Conservation (phyloP, 176 grass and related monocot genomes). For the Pontederia paniculata region DNA sequence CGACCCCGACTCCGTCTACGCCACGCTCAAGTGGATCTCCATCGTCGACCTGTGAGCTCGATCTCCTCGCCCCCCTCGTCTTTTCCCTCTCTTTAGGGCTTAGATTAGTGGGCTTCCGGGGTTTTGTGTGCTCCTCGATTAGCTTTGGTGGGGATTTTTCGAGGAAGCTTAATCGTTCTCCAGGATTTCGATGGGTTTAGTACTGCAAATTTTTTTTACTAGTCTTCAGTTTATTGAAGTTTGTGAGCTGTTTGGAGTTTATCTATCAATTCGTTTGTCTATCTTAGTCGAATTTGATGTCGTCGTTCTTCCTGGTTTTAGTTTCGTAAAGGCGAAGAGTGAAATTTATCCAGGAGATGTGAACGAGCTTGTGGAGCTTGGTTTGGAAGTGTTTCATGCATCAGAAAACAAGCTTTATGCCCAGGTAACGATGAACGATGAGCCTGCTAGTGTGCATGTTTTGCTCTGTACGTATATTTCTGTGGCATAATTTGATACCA, state of each 20-base stretch:
- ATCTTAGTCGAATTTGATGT: conserved; percentile 17
- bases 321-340: conserved; percentile 92
- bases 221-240: too few relatives aligned
- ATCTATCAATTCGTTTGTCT: conserved; percentile 5
- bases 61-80: neutral
- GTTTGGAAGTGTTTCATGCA: conserved; percentile 75
- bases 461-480: neutral
- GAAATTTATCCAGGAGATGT: conserved; percentile 60
- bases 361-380: conserved; percentile 59
- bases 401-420: conserved; percentile 77
- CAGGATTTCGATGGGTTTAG: too few relatives aligned
- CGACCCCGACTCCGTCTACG: conserved; percentile 60
- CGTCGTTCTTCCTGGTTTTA: conserved; percentile 15
- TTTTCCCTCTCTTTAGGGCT: neutral
- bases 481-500: conserved; percentile 1
- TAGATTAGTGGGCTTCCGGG: neutral
- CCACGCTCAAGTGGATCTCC: conserved; percentile 97
- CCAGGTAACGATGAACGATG: conserved; percentile 47
- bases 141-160: neutral
- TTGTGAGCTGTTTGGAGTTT: neutral
- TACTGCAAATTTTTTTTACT: too few relatives aligned
- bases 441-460: conserved; percentile 13
- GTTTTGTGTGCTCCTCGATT: neutral
- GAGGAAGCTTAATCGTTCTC: too few relatives aligned
- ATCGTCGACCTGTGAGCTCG: conserved; percentile 56